phyloP scores from a whole-genome alignment of 176 grass and related monocot genomes.

The Pharus latifolius region DNA sequence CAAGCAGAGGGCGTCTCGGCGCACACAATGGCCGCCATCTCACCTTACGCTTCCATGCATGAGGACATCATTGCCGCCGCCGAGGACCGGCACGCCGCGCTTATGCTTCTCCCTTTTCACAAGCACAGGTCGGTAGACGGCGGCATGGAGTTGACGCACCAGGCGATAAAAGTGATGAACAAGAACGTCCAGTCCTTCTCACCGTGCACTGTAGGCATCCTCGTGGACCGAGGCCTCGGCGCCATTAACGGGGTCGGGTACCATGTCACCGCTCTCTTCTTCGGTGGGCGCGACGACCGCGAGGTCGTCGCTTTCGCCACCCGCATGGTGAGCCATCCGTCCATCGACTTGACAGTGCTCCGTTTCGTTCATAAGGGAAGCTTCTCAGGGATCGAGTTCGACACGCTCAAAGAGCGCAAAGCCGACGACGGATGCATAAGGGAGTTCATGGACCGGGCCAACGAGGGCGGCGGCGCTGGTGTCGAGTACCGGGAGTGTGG shows the following conservation, averaged over 20 bases:
- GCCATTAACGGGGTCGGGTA: neutral
- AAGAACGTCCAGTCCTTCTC: slow-evolving; percentile 25
- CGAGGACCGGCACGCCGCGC: slow-evolving; percentile 47
- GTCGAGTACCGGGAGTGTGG: slow-evolving; percentile 45
- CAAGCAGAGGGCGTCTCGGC: slow-evolving; percentile 17
- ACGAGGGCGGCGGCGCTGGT: neutral
- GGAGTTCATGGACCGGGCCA: slow-evolving; percentile 26
- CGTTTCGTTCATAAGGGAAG: slow-evolving; percentile 34
- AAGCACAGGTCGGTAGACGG: slow-evolving; percentile 69
- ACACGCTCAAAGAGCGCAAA: slow-evolving; percentile 30
- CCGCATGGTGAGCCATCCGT: slow-evolving; percentile 52
- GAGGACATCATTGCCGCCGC: slow-evolving; percentile 54
- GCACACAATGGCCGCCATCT: slow-evolving; percentile 40
- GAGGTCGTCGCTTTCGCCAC: slow-evolving; percentile 46
- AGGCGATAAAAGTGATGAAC: slow-evolving; percentile 40
- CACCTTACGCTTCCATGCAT: slow-evolving; percentile 52
- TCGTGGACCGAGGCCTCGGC: slow-evolving; percentile 63
- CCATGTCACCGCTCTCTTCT: slow-evolving; percentile 58
- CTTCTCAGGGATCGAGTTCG: slow-evolving; percentile 15
- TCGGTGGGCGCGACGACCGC: slow-evolving; percentile 61
- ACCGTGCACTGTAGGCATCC: slow-evolving; percentile 58
- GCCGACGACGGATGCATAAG: slow-evolving; percentile 39
- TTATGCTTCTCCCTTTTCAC: slow-evolving; percentile 82
- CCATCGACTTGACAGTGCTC: slow-evolving; percentile 33
- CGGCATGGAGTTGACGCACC: slow-evolving; percentile 35